phyloP scores from a whole-genome alignment of 805 yeast genomes.

The Jamesozyma rosinii region DNA sequence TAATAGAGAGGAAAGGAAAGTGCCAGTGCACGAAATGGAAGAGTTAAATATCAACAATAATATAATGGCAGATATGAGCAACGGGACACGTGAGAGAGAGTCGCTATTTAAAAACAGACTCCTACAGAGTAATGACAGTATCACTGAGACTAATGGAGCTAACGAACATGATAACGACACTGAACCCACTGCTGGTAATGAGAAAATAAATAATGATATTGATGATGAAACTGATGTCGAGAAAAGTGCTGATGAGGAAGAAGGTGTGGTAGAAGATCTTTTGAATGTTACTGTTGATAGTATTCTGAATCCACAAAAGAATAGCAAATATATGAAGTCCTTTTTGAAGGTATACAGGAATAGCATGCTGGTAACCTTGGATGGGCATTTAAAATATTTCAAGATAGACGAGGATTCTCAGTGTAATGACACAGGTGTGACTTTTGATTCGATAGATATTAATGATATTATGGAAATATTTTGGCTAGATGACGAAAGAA shows the following conservation, averaged over 20 bases:
- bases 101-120: constrained; percentile 2
- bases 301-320: too few species aligned
- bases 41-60: constrained; percentile 15
- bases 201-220: neutral
- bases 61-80: neutral
- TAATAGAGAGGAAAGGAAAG: constrained; percentile 11
- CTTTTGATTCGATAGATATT: constrained; percentile 1
- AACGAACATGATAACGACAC: neutral
- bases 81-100: neutral
- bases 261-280: neutral
- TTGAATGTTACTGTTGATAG: neutral
- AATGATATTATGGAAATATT: constrained; percentile 11
- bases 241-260: neutral
- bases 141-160: neutral
- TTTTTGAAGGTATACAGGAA: constrained; percentile 8
- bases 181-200: neutral
- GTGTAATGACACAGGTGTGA: constrained; percentile 5
- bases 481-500: constrained; percentile 18
- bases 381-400: constrained; percentile 5
- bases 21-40: constrained; percentile 19
- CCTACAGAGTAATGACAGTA: neutral
- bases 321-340: neutral
- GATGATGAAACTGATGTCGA: neutral
- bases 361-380: constrained; percentile 7
- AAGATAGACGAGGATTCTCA: constrained; percentile 7